Evolutionary conservation across 495 filamentous ascomycete species (phyloP), one percentile per base, ranked within the genome.

Genomic region (Xylaria acuta): DNA sequence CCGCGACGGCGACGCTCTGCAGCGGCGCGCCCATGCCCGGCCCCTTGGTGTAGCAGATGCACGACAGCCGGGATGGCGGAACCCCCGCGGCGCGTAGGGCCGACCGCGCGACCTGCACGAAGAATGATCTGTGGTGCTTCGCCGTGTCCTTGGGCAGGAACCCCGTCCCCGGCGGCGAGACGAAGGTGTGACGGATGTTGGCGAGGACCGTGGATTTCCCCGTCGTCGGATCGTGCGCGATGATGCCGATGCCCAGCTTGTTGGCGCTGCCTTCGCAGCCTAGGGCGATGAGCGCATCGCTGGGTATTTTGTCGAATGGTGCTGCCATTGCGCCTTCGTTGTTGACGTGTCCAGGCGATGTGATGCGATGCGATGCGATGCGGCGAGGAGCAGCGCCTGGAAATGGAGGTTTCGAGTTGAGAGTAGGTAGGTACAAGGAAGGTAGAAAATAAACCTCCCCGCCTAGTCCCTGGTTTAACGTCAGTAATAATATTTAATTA

Each of bases 71-170:
- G 8, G 91, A 77, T 1, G 77, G 77, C 41, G 80, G 70, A 0
- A 95, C 77, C 5, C 84, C 83, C 0, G 94, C 92, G 75, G 92
- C 89, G 71, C 85, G 81, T 43, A 99, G 86, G 1, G 94, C 93
- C 62, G 90, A 86, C 72, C 91, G 92, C 45, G 97, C 90, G 3
- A 98, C 80, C 51, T 88, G 87, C 8, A 96, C 91, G 71, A 98
- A 90, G 91, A 91, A 94, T 70, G 89, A 75, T 43, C 96, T 90
- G 86, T 99, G 96, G 82, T 99, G 96, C 18, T 88, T 88, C 6
- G 96, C 96, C 0, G 94, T 97, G 83, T 98, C 96, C 79, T 97
- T 98, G 40, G 96, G 96, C 20, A 98, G 90, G 80, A 99, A 99
- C 3, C 96, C 96, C 67, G 94, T 92, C 27, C 96, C 96, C 1